Conservation (phyloP, 192 early-diverging fungal genomes). For the Podochytrium sp. region DNA sequence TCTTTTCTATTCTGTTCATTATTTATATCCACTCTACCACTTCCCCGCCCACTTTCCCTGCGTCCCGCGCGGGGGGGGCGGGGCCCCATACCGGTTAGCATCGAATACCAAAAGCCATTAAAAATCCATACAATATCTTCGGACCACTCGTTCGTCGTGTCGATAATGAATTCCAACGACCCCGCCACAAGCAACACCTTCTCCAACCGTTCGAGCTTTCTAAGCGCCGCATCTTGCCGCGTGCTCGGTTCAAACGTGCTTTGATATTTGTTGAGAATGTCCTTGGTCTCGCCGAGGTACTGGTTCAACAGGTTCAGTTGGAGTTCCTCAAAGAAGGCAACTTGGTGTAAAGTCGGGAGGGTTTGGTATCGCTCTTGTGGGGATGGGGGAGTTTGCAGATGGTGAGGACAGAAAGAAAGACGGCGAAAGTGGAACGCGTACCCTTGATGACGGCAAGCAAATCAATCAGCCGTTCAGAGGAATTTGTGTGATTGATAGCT, state of each 20-base stretch:
- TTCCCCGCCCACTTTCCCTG: no score
- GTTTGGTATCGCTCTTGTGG: constrained; percentile 12
- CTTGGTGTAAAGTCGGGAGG: constrained; percentile 2
- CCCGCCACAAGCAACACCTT: background rate
- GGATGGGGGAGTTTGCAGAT: no score
- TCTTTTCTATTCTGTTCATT: no score
- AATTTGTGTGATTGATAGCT: constrained; percentile 13
- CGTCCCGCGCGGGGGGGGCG: no score
- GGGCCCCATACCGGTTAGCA: no score
- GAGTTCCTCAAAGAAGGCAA: constrained; percentile 16
- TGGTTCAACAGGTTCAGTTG: background rate
- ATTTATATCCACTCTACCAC: no score
- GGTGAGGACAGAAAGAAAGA: no score
- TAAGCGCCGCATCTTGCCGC: background rate
- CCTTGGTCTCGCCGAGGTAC: background rate
- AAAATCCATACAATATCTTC: constrained; percentile 1
- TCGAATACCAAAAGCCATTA: background rate
- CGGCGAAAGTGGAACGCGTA: no score
- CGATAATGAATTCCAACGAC: background rate
- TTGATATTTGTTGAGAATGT: constrained; percentile 3
- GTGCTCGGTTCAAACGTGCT: background rate
- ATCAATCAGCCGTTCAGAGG: constrained; percentile 26
- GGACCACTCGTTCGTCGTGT: background rate
- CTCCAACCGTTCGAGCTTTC: background rate
- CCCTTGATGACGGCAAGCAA: constrained; percentile 9